Percentiles rank a stretch among this genome's conserved stretches.
These are phyloP conservation scores for Pichia sp. DNA, from an alignment of 1,139 yeast genomes.

Conservation along the genomic window DNA sequence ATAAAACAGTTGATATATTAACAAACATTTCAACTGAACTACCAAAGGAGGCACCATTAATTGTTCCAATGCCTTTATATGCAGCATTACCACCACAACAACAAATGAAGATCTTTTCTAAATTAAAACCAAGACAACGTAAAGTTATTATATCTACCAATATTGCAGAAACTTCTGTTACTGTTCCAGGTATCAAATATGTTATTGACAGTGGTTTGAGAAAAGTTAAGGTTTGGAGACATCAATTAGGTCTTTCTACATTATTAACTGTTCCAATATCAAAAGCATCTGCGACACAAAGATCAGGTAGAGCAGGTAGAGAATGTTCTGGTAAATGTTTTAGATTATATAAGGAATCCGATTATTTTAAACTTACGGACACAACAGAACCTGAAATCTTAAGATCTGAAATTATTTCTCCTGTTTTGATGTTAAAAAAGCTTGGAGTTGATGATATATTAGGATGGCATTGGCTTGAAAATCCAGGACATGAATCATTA, in stretches of 20 bases:
- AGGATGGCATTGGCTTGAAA: slow-evolving; percentile 88
- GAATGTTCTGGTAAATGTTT: slow-evolving; percentile 88
- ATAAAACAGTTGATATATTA: slow-evolving; percentile 65
- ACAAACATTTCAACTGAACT: slow-evolving; percentile 56
- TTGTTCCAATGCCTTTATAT: slow-evolving; percentile 78
- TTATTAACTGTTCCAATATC: slow-evolving; percentile 88
- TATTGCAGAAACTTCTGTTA: slow-evolving; percentile 95
- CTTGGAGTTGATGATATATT: slow-evolving; percentile 79
- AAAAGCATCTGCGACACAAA: slow-evolving; percentile 88
- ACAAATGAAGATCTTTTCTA: slow-evolving; percentile 71
- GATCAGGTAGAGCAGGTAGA: slow-evolving; percentile 99
- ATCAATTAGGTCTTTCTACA: slow-evolving; percentile 84
- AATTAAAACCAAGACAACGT: slow-evolving; percentile 54
- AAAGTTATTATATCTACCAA: slow-evolving; percentile 89
- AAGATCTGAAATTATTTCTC: slow-evolving; percentile 78
- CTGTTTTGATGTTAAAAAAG: slow-evolving; percentile 75
- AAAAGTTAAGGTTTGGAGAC: slow-evolving; percentile 92
- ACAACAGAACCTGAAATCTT: slow-evolving; percentile 93
- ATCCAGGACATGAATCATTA: slow-evolving; percentile 77
- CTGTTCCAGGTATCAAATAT: slow-evolving; percentile 91
- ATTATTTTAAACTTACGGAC: slow-evolving; percentile 53
- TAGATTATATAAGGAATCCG: slow-evolving; percentile 71
- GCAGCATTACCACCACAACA: slow-evolving; percentile 86
- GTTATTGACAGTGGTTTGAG: slow-evolving; percentile 90
- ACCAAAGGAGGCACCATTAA: slow-evolving; percentile 68